Percentiles rank a stretch among this genome's conserved stretches.
Conservation (phyloP, 306 rosid genomes). For the Acmispon strigosus region DNA sequence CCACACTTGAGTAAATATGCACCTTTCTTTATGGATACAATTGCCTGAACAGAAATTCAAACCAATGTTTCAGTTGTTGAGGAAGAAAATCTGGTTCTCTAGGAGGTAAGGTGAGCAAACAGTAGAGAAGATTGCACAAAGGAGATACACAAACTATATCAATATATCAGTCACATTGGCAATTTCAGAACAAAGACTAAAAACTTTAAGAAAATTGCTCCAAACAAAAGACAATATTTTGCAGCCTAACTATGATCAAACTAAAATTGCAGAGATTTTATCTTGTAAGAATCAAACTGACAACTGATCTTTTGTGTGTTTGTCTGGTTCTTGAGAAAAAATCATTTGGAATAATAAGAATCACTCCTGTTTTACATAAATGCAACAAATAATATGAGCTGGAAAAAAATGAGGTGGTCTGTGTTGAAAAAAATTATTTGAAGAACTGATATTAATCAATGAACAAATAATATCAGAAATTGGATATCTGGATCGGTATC, state of each 20-base stretch:
- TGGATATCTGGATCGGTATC: neutral
- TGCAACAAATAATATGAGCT: neutral
- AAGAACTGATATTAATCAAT: neutral
- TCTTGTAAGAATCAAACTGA: neutral
- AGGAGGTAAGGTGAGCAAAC: neutral
- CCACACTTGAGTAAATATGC: constrained; percentile 72
- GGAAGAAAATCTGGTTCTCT: neutral
- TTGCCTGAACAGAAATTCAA: constrained; percentile 48
- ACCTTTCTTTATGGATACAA: constrained; percentile 81
- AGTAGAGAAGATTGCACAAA: constrained; percentile 2
- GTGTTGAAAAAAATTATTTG: neutral
- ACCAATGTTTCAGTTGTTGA: constrained; percentile 7
- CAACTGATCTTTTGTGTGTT: neutral
- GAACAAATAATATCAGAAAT: neutral
- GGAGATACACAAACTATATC: constrained; percentile 2
- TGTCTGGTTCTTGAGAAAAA: neutral
- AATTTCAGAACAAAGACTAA: neutral
- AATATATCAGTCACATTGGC: neutral
- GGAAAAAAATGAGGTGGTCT: neutral
- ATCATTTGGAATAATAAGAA: neutral
- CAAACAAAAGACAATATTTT: neutral
- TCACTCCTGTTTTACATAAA: neutral
- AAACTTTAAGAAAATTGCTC: neutral
- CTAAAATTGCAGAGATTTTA: neutral
- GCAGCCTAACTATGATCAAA: neutral